These are phyloP conservation scores for Ustilago trichophora DNA, from an alignment of 1,284 basidiomycete species.

Conservation along the genomic window DNA sequence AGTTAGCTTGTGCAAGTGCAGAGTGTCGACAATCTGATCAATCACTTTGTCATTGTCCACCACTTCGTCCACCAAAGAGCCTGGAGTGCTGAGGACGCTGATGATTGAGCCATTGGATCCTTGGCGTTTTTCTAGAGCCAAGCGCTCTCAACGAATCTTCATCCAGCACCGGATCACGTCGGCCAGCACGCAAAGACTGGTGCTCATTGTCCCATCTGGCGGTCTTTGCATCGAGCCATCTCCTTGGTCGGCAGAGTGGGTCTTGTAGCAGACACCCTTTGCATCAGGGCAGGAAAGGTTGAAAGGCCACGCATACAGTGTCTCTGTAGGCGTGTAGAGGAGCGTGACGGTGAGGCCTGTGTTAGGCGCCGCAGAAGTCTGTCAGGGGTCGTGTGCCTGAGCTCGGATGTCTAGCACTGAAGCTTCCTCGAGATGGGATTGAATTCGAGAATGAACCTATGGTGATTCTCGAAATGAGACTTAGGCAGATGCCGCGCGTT, in stretches of 20 bases:
- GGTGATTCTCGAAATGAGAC: too few relatives aligned
- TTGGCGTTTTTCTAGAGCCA: background rate
- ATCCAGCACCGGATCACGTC: constrained; percentile 41
- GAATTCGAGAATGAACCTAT: too few relatives aligned
- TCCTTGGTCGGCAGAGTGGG: constrained; percentile 1
- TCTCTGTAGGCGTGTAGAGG: constrained; percentile 26
- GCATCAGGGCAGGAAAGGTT: constrained; percentile 23
- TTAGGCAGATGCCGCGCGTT: too few relatives aligned
- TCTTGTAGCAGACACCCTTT: constrained; percentile 38
- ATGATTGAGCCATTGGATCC: background rate
- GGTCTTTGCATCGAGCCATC: constrained; percentile 10
- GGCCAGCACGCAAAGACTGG: constrained; percentile 27
- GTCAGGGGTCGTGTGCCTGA: too few relatives aligned
- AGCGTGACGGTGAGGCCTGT: constrained; percentile 24
- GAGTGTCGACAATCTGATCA: constrained; percentile 19
- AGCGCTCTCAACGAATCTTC: constrained; percentile 18
- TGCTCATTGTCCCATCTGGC: constrained; percentile 35
- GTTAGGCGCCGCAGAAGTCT: background rate
- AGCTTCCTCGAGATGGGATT: background rate
- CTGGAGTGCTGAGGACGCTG: background rate
- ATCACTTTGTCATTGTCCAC: constrained; percentile 36
- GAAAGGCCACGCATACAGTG: constrained; percentile 40
- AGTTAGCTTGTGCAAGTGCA: constrained; percentile 14
- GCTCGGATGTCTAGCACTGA: too few relatives aligned
- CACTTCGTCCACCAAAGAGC: constrained; percentile 16